phyloP scores from a whole-genome alignment of 148 eudicot genomes.

The Silene uniflora region DNA sequence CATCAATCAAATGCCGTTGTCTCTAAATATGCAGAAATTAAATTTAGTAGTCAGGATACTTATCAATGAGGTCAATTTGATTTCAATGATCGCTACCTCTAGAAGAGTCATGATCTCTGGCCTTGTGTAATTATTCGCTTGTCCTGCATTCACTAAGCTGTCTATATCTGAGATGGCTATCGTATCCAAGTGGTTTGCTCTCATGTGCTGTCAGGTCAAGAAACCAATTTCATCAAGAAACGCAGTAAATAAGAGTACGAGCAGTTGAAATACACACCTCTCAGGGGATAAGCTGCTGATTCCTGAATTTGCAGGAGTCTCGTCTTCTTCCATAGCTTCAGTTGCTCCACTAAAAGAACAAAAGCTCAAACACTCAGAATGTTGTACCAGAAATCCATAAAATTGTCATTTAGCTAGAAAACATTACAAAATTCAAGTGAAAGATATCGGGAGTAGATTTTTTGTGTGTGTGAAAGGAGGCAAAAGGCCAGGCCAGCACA shows the following conservation, averaged over 20 bases:
- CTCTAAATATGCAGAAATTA: neutral
- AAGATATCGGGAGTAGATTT: neutral
- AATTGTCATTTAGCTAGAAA: neutral
- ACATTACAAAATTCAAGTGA: neutral
- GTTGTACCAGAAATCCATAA: neutral
- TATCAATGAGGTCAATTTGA: neutral
- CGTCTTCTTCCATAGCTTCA: no score
- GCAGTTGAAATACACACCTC: conserved; percentile 40
- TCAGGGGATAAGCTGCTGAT: conserved; percentile 41
- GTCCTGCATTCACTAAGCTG: conserved; percentile 56
- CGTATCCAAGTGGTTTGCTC: conserved; percentile 68
- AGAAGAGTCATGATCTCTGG: conserved; percentile 57
- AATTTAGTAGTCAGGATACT: neutral
- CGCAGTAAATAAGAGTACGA: neutral
- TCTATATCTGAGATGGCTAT: conserved; percentile 70
- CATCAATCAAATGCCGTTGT: conserved; percentile 7
- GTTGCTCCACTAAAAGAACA: conserved; percentile 31
- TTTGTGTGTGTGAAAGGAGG: no score
- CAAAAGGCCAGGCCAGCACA: no score
- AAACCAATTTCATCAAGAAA: neutral
- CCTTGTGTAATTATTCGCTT: conserved; percentile 56
- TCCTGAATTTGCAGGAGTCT: conserved; percentile 44
- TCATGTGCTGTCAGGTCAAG: conserved; percentile 45
- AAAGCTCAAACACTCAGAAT: conserved; percentile 4
- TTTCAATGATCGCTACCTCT: conserved; percentile 45